A percentile compares a stretch with the other conserved stretches of the same genome.
These are phyloP conservation scores for Globisporangium emineosum DNA, from an alignment of 352 stramenopile genomes.

Conservation along the genomic window DNA sequence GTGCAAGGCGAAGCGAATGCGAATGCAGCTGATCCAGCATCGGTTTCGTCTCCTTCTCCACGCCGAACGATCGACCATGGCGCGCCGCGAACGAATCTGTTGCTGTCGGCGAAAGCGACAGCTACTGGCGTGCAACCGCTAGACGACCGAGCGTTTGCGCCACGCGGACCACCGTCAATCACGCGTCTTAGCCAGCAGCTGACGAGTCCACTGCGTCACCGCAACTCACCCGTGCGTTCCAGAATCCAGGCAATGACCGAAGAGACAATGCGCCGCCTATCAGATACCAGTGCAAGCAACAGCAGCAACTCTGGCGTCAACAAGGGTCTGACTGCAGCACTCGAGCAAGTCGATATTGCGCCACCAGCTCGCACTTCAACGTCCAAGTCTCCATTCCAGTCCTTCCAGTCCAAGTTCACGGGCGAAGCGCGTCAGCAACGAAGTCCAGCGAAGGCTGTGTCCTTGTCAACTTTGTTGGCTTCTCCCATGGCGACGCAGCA, in stretches of 20 bases:
- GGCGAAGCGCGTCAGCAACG: constrained; percentile 6
- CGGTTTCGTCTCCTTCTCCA: constrained; percentile 14
- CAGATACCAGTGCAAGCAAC: constrained; percentile 1
- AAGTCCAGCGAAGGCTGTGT: constrained; percentile 14
- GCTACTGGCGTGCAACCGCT: constrained; percentile 15
- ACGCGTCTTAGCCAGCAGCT: constrained; percentile 19
- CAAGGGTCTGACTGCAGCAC: constrained; percentile 21
- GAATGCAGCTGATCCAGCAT: neutral
- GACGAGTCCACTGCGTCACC: constrained; percentile 22
- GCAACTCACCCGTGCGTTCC: constrained; percentile 19
- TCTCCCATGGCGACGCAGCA: constrained; percentile 20
- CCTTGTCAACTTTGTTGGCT: constrained; percentile 11
- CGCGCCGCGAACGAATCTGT: constrained; percentile 1
- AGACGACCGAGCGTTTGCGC: constrained; percentile 16
- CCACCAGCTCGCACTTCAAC: constrained; percentile 26
- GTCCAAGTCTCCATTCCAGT: constrained; percentile 75
- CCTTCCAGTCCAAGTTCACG: constrained; percentile 69
- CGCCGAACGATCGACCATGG: constrained; percentile 4
- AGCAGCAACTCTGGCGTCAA: neutral
- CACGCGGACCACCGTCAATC: constrained; percentile 16
- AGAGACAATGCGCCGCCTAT: constrained; percentile 20
- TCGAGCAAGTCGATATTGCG: constrained; percentile 47
- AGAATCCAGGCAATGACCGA: constrained; percentile 20
- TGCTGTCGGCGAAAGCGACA: constrained; percentile 14
- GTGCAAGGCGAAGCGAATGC: constrained; percentile 1